Conservation (phyloP, 192 early-diverging fungal genomes). For the Phycomyces blakesleeanus region DNA sequence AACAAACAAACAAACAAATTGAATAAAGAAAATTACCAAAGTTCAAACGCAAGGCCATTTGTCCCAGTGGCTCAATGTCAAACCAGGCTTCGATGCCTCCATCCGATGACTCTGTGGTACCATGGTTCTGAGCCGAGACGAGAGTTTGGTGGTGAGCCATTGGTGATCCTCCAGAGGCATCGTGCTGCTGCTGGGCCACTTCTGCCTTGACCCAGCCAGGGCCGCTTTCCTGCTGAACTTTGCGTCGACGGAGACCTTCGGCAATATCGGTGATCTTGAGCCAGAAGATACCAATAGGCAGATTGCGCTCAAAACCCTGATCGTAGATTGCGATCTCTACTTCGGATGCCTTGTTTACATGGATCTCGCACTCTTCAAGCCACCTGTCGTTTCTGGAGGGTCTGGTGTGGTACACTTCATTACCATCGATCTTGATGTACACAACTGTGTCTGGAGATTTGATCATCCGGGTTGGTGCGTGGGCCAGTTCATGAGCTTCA, state of each 20-base stretch:
- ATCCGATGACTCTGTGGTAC: too few relatives aligned
- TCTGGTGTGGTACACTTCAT: conserved; percentile 70
- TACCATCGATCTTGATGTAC: conserved; percentile 82
- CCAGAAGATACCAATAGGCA: conserved; percentile 86
- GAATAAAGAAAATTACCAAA: conserved; percentile 52
- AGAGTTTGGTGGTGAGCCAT: too few relatives aligned
- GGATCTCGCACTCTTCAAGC: conserved; percentile 83
- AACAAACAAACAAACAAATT: too few relatives aligned
- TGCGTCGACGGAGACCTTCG: conserved; percentile 74
- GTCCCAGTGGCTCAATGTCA: conserved; percentile 92
- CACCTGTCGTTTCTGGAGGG: conserved; percentile 69
- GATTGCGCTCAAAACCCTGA: conserved; percentile 62
- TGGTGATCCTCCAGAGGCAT: too few relatives aligned
- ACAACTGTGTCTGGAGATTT: conserved; percentile 66
- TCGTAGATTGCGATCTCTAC: conserved; percentile 91
- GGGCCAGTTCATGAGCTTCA: conserved; percentile 56
- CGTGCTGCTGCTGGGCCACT: conserved; percentile 19
- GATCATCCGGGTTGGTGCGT: conserved; percentile 53
- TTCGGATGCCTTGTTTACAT: conserved; percentile 87
- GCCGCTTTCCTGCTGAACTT: conserved; percentile 60
- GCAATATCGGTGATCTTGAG: conserved; percentile 91
- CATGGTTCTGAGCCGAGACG: too few relatives aligned
- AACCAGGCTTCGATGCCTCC: conserved; percentile 79
- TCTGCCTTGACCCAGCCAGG: conserved; percentile 52
- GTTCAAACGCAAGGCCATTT: conserved; percentile 81